These are phyloP conservation scores for Symbiodinium pilosum DNA, from an alignment of 73 alveolate species.

Conservation along the genomic window DNA sequence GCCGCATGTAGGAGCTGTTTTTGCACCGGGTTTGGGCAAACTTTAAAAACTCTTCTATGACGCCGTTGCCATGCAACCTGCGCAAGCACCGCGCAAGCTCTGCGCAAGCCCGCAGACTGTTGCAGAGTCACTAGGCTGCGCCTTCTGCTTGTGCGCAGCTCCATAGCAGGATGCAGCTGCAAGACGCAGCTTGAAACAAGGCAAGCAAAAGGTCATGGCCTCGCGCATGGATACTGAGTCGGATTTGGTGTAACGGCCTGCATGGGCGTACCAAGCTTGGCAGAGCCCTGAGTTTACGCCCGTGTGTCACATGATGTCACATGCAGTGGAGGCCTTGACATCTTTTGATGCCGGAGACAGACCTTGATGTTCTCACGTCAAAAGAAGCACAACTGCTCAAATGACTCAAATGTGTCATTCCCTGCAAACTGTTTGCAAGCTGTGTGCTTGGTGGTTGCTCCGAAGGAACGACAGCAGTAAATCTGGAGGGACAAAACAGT, in stretches of 20 bases:
- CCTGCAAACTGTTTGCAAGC: too few species aligned
- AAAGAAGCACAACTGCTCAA: too few species aligned
- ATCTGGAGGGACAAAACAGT: too few species aligned
- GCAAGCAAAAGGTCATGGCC: neutral
- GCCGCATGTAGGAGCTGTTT: neutral
- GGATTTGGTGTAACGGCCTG: neutral
- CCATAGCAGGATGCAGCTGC: neutral
- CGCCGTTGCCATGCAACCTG: neutral
- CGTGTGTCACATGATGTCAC: neutral
- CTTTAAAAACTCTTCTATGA: too few species aligned
- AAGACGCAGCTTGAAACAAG: neutral
- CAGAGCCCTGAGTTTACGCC: too few species aligned
- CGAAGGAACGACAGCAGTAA: neutral
- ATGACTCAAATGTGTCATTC: too few species aligned
- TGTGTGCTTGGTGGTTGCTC: too few species aligned
- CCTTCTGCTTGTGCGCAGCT: neutral
- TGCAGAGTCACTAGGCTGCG: neutral
- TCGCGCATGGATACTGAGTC: neutral
- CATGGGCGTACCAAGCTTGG: too few species aligned
- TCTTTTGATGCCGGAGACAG: neutral
- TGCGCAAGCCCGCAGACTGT: neutral
- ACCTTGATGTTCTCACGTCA: neutral
- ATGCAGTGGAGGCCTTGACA: neutral
- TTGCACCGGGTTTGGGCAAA: too few species aligned
- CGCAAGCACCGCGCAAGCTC: neutral